Evolutionary conservation across 2,329 filamentous ascomycete species (phyloP).

Genomic region (Exserohilum rostratum): DNA sequence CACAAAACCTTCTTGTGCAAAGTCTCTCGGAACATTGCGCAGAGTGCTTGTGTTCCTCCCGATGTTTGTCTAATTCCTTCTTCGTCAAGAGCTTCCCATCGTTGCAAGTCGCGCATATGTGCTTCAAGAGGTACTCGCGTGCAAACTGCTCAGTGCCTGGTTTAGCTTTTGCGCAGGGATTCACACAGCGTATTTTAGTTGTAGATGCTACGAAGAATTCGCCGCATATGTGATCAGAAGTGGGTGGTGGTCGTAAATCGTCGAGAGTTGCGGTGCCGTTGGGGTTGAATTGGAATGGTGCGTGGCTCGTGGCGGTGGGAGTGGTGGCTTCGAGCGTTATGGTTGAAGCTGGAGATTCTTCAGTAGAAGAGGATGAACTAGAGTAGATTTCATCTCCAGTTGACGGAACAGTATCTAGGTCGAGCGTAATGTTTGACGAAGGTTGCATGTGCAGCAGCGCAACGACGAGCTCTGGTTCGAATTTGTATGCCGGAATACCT

Average conservation of each 20-base stretch:
- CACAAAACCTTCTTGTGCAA: constrained; percentile 38
- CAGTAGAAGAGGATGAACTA: neutral
- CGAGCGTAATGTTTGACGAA: neutral
- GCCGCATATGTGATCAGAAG: neutral
- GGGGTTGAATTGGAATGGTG: constrained; percentile 27
- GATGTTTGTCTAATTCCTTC: constrained; percentile 31
- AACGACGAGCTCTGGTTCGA: constrained; percentile 37
- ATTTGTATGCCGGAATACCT: constrained; percentile 29
- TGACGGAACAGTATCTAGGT: neutral
- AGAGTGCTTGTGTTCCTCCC: constrained; percentile 34
- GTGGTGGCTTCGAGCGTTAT: neutral
- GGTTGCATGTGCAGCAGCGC: constrained; percentile 24
- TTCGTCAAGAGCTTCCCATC: constrained; percentile 33
- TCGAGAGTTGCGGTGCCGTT: neutral
- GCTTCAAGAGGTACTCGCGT: constrained; percentile 16
- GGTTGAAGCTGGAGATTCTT: constrained; percentile 1
- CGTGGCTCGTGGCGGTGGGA: neutral
- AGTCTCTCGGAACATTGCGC: constrained; percentile 16
- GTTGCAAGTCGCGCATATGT: constrained; percentile 29
- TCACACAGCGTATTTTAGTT: constrained; percentile 34
- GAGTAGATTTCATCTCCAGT: too few relatives aligned
- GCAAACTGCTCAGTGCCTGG: constrained; percentile 21
- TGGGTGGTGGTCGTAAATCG: neutral
- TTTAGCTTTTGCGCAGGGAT: constrained; percentile 16
- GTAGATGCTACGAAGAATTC: constrained; percentile 33